Evolutionary conservation across 176 grass and related monocot species (phyloP), one percentile per base, ranked within the genome.

Genomic region (Musa schizocarpa): DNA sequence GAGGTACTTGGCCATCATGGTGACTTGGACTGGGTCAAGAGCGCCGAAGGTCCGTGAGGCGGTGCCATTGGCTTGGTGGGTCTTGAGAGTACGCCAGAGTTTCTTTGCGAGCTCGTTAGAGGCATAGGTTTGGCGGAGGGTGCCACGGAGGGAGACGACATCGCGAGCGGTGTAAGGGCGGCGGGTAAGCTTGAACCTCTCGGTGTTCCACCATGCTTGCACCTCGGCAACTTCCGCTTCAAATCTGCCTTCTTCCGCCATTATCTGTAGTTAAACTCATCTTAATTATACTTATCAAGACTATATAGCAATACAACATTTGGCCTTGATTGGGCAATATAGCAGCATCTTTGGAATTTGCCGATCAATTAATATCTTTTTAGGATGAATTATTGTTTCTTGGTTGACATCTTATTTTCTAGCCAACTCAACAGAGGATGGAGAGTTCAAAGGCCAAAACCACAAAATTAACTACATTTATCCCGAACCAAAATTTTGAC

Each of bases 231-330:
- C 93, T 77, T 97, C 93, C 0, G 89, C 83, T 70, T 97, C 90
- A 79, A 97, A 97, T 83, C 85, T 80, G 12, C 81, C 82, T 87
- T 97, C 93, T 81, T 97, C 93, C 90, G 92, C 93, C 89, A 93
- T 84, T 59, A 97, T 92, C 90, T 93, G 79, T 48, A 67, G 0
- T 3, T 2, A 14, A 13, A 24, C 21, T 9, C 71, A 74, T 16
- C 50, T 79, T 1, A 64, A 64, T 7, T 53, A 58, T 17, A 43
- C 34, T 43, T 43, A 43, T 43, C 34, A 43, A 6, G 4, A 43
- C 34, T 6, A 43, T 43, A 43, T 4, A 43, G 34, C 34, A 43
- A 5, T 5, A 43, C 34, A 43, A 43, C 34, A 43, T 43, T 43
- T 43, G 34, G 34, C 34, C 34, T 43, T 0, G 4, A 43, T 0